Evolutionary conservation across 768 basidiomycete species (phyloP).

Genomic region (Calvatia gigantea): DNA sequence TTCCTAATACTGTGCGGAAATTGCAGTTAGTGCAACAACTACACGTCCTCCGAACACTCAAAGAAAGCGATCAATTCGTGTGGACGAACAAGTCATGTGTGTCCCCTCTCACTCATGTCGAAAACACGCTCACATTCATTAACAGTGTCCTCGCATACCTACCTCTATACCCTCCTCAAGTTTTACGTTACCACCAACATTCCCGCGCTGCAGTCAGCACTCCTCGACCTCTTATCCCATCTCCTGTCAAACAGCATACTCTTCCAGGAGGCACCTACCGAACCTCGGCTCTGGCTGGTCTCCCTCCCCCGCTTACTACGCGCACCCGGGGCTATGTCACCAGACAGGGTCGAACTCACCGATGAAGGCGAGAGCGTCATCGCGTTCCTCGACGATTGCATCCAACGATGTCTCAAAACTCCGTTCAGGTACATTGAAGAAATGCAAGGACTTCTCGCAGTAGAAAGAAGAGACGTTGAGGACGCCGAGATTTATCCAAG

Average conservation of each 20-base stretch:
- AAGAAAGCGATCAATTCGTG: slow-evolving; percentile 72
- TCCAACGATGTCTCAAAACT: slow-evolving; percentile 75
- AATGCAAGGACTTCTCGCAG: slow-evolving; percentile 33
- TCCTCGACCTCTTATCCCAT: slow-evolving; percentile 48
- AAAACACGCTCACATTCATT: not conserved
- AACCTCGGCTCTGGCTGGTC: slow-evolving; percentile 72
- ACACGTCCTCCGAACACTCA: slow-evolving; percentile 73
- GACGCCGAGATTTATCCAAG: not conserved
- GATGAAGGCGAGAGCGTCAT: slow-evolving; percentile 58
- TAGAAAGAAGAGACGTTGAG: slow-evolving; percentile 7
- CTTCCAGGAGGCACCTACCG: slow-evolving; percentile 74
- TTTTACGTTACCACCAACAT: slow-evolving; percentile 51
- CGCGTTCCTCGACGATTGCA: slow-evolving; percentile 81
- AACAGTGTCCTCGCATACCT: slow-evolving; percentile 41
- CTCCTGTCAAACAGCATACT: slow-evolving; percentile 71
- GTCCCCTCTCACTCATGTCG: slow-evolving; percentile 16
- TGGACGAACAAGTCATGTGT: slow-evolving; percentile 75
- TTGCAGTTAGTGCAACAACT: slow-evolving; percentile 60
- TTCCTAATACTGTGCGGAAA: slow-evolving; percentile 15
- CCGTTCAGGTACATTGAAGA: slow-evolving; percentile 87
- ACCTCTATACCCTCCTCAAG: slow-evolving; percentile 70
- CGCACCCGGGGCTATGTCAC: slow-evolving; percentile 33
- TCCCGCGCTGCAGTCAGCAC: slow-evolving; percentile 42
- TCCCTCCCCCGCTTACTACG: slow-evolving; percentile 51
- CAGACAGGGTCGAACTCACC: slow-evolving; percentile 48